Evolutionary conservation across 2,329 filamentous ascomycete species (phyloP), one percentile per base, ranked within the genome.

Genomic region (Byssochlamys sp.): DNA sequence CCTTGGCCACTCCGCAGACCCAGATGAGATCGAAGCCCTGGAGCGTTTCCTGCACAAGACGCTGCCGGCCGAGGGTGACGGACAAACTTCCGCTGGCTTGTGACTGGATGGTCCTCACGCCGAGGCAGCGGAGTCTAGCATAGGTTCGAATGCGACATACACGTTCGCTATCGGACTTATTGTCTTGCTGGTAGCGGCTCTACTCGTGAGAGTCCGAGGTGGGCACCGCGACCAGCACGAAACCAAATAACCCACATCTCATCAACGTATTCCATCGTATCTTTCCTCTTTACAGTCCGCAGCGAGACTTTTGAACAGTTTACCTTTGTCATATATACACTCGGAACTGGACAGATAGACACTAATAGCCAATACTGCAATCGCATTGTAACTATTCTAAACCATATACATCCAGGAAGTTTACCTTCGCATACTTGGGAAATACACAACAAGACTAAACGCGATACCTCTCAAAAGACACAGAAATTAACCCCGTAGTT

Each of bases 21-120:
- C 84, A 4, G 78, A 87, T 61, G 92, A 96, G 76, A 84, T 96
- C 56, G 83, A 94, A 61, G 88, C 95, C 65, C 78, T 96, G 19
- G 90, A 94, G 74, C 72, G 73, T 49, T 87, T 83, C 68, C 73
- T 87, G 54, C 75, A 77, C 53, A 74, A 78, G 63, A 69, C 76
- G 24, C 74, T 86, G 54, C 80, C 82, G 2, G 65, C 77, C 2
- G 67, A 80, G 51, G 76, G 73, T 7, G 76, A 67, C 11, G 62
- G 65, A 28, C 50, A 62, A 49, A 54, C 58, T 26, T 35, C 66
- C 19, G 66, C 70, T 19, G 70, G 69, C 4, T 65, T 73, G 65
- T 74, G 71, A 74, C 67, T 73, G 59, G 62, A 62, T 59, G 58
- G 57, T 48, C n/a, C 45, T 14, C 53, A 28, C 11, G 45, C 28